A percentile compares a stretch with the other conserved stretches of the same genome.
phyloP scores from a whole-genome alignment of 1,284 basidiomycete species.

The Cronartium quercuum region DNA sequence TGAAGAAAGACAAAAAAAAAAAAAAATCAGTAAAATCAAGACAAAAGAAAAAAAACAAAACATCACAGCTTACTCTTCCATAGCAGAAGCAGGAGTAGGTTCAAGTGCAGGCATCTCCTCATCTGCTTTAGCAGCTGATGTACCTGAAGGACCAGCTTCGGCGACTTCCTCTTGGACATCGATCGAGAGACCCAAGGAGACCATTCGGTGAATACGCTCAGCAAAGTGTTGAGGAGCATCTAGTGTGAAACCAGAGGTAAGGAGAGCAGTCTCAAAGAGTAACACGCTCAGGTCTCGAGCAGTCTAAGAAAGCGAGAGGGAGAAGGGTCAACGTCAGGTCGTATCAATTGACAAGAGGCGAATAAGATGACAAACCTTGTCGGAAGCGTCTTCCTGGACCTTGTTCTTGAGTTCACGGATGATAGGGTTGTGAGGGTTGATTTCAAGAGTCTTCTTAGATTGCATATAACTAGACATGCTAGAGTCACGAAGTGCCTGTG shows the following conservation, averaged over 20 bases:
- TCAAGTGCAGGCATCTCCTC: slow-evolving; percentile 4
- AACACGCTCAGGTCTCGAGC: slow-evolving; percentile 92
- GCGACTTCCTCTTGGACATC: slow-evolving; percentile 48
- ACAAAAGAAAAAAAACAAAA: no score
- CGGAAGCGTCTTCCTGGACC: slow-evolving; percentile 91
- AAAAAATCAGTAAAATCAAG: no score
- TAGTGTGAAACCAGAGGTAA: slow-evolving; percentile 68
- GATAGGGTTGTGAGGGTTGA: slow-evolving; percentile 90
- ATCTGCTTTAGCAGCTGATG: not conserved
- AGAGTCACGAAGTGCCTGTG: slow-evolving; percentile 94
- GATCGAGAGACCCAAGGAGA: slow-evolving; percentile 61
- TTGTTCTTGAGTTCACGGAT: slow-evolving; percentile 93
- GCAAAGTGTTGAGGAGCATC: slow-evolving; percentile 93
- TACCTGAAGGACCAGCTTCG: slow-evolving; percentile 16
- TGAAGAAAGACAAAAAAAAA: not conserved
- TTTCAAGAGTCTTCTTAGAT: slow-evolving; percentile 97
- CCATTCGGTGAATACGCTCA: slow-evolving; percentile 95
- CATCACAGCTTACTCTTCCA: slow-evolving; percentile 27
- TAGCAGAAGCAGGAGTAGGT: slow-evolving; percentile 25
- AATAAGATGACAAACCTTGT: slow-evolving; percentile 56
- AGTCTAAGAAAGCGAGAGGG: no score
- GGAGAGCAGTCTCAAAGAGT: slow-evolving; percentile 91
- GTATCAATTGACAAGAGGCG: not conserved
- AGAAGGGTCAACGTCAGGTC: not conserved
- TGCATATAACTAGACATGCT: slow-evolving; percentile 94